Evolutionary conservation across 1,284 basidiomycete genomes (phyloP).

Genomic region (Waitea zeae): DNA sequence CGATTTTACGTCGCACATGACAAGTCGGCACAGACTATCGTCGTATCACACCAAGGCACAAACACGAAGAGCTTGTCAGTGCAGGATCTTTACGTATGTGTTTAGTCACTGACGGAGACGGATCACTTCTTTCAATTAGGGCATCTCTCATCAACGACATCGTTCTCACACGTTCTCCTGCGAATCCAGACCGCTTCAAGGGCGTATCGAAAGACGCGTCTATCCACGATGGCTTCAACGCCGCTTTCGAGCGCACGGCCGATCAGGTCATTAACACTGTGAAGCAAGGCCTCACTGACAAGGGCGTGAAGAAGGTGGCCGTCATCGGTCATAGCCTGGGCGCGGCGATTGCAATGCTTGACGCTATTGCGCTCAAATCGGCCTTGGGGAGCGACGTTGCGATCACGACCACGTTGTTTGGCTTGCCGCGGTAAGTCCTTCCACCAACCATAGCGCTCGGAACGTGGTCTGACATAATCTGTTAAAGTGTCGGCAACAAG

Average conservation of each 20-base stretch:
- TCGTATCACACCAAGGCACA: conserved; percentile 32
- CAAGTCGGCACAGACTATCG: conserved; percentile 17
- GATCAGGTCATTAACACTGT: conserved; percentile 21
- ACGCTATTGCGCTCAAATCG: conserved; percentile 22
- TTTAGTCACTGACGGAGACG: too few relatives aligned
- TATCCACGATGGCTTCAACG: conserved; percentile 27
- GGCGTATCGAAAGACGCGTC: conserved; percentile 10
- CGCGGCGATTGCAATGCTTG: conserved; percentile 25
- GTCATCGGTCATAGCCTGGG: conserved; percentile 24
- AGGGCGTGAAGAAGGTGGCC: conserved; percentile 18
- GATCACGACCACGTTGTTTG: conserved; percentile 22
- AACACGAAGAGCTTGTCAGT: conserved; percentile 18
- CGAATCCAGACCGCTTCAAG: conserved; percentile 14
- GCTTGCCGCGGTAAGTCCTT: conserved; percentile 22
- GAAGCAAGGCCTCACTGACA: conserved; percentile 15
- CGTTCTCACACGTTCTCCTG: background rate
- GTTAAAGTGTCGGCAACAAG: conserved; percentile 21
- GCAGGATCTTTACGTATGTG: background rate
- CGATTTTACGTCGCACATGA: conserved; percentile 25
- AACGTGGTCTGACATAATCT: too few relatives aligned
- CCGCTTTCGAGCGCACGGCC: conserved; percentile 25
- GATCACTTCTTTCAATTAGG: too few relatives aligned
- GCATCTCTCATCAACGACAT: too few relatives aligned
- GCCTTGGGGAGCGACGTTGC: conserved; percentile 16
- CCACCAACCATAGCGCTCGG: too few relatives aligned